Evolutionary conservation across 2,329 filamentous ascomycete genomes (phyloP).

Genomic region (Neodidymelliopsis sp.): DNA sequence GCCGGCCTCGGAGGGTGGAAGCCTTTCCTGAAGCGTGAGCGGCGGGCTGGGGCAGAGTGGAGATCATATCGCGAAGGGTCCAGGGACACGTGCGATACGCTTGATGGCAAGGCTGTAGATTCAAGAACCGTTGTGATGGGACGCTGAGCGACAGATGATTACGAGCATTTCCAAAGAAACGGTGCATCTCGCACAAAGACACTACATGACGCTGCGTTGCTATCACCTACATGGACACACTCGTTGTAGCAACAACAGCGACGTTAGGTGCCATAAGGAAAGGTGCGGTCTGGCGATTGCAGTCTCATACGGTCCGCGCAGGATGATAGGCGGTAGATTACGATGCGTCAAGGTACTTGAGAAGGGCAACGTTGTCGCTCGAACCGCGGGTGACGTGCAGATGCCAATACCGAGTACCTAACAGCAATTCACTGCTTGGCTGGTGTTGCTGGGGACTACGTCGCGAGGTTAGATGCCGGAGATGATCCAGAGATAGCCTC

Average conservation of each 20-base stretch:
- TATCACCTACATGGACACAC: constrained; percentile 10
- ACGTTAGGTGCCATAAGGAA: constrained; percentile 14
- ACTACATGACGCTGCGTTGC: constrained; percentile 7
- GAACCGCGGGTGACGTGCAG: constrained; percentile 36
- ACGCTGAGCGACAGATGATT: constrained; percentile 1
- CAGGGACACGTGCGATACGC: constrained; percentile 28
- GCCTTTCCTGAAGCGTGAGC: constrained; percentile 35
- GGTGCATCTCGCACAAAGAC: background rate
- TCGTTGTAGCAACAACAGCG: constrained; percentile 15
- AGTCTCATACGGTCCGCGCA: constrained; percentile 14
- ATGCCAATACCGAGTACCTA: constrained; percentile 44
- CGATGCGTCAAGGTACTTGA: constrained; percentile 24
- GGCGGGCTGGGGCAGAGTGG: constrained; percentile 35
- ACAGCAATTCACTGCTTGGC: constrained; percentile 47
- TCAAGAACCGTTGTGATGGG: constrained; percentile 7
- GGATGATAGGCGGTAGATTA: constrained; percentile 27
- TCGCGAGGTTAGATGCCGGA: constrained; percentile 25
- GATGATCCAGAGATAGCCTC: constrained; percentile 32
- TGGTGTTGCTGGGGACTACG: constrained; percentile 24
- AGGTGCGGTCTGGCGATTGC: constrained; percentile 19
- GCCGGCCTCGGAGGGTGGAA: constrained; percentile 32
- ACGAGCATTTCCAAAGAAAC: constrained; percentile 9
- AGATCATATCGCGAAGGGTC: constrained; percentile 26
- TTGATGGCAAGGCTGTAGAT: constrained; percentile 19
- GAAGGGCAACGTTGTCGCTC: constrained; percentile 16